Base-by-base conservation (phyloP, 805 yeast species). In the Yarrowia alimentaria region DNA sequence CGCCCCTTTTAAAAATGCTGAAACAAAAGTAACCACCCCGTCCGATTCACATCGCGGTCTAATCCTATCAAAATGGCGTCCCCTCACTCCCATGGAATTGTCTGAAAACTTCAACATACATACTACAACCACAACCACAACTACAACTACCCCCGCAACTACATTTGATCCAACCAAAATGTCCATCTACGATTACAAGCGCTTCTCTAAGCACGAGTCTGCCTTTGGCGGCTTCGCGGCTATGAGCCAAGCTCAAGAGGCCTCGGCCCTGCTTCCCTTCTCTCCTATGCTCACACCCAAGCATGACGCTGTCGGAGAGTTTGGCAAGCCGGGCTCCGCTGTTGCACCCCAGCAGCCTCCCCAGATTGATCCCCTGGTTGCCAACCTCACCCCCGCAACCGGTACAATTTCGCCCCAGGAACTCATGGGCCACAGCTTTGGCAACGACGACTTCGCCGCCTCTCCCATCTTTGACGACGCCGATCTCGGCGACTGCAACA, bases 381-480 rank as follows among this genome's bases (percentile, higher is more conserved):
- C 32, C 24, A 17, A 30, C 8, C 52, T 45, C 25, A 51, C 54
- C 25, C 49, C 50, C 29, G 47, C 52, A 28, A 47, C 47, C 14
- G 54, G 52, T 32, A 33, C 52, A 22, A 47, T 45, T 19, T 45
- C 52, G 26, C 53, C 52, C 42, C 38, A 33, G 38, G 54, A 51
- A 25, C 32, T 45, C 29, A 31, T 34, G 42, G 28, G 35, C 34
- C 29, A 45, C 22, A 32, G 28, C 31, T 22, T 31, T 22, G 50
- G 35, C 50, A 28, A 32, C 26, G 43, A 38, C 30, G 62, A 57
- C 45, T 54, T 57, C 32, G 66, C 57, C 22, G 55, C 58, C 35
- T 58, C 68, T 18, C 69, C 69, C 14, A 51, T 65, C 45, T 62
- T 65, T 31, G 65, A 57, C 30, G 59, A 58, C 14, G 56, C 55